Conservation (phyloP, 768 basidiomycete genomes). For the Pleurotus giganteus region DNA sequence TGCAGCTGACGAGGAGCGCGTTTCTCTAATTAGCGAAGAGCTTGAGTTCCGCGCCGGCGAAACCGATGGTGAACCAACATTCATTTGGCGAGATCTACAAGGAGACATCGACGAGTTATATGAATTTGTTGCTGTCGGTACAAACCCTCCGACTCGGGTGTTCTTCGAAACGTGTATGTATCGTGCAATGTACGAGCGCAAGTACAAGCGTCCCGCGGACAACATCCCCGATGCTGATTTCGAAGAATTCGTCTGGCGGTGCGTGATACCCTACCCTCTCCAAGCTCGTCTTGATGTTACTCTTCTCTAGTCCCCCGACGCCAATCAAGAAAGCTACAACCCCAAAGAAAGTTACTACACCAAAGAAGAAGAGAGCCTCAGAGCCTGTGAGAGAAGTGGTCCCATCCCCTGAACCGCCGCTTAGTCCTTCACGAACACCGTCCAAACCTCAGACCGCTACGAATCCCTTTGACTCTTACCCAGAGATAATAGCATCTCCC, state of each 20-base stretch:
- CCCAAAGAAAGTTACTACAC: not conserved
- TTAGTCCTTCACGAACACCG: not conserved
- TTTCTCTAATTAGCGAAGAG: conserved; percentile 88
- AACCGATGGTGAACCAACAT: conserved; percentile 74
- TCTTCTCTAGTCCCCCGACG: conserved; percentile 31
- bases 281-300: not conserved
- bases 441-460: not conserved
- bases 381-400: not conserved
- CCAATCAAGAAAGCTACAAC: not conserved
- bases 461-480: conserved; percentile 8
- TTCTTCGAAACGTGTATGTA: conserved; percentile 96
- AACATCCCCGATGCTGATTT: conserved; percentile 65
- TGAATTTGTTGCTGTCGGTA: conserved; percentile 83
- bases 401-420: not conserved
- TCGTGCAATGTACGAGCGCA: conserved; percentile 95
- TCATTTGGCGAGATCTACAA: conserved; percentile 89
- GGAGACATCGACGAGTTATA: conserved; percentile 92
- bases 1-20: conserved; percentile 89
- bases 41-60: conserved; percentile 81
- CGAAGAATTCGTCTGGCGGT: conserved; percentile 82
- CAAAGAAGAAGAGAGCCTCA: not conserved
- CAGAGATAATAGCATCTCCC: conserved; percentile 35
- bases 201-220: conserved; percentile 73
- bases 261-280: conserved; percentile 29
- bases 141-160: conserved; percentile 77